Evolutionary conservation across 192 early-diverging fungal species (phyloP).

Genomic region (Coemansia sp.): DNA sequence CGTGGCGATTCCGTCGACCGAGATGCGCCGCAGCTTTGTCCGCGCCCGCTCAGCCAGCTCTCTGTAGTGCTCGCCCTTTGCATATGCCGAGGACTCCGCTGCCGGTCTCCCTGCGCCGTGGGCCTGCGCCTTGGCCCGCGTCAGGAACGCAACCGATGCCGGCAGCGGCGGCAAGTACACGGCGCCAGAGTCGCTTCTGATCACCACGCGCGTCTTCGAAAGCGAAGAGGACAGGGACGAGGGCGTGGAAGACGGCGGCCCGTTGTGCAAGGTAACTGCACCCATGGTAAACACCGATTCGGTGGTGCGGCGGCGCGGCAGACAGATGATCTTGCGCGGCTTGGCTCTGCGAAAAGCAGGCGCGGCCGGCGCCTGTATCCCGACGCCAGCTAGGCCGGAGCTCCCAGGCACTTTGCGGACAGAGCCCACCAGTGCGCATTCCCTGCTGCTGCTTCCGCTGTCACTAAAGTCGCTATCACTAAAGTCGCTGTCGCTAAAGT

Average conservation of each 20-base stretch:
- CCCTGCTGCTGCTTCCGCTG: not conserved
- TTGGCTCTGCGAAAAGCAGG: not conserved
- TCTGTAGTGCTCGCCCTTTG: slow-evolving; percentile 14
- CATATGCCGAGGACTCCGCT: not conserved
- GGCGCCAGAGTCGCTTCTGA: not conserved
- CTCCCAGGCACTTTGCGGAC: too few relatives aligned
- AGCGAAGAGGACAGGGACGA: too few relatives aligned
- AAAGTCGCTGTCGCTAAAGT: not conserved
- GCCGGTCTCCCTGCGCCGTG: not conserved
- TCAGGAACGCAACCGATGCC: not conserved
- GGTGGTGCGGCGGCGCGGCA: not conserved
- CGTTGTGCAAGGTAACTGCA: too few relatives aligned
- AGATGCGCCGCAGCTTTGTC: slow-evolving; percentile 7
- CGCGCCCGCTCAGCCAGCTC: slow-evolving; percentile 15
- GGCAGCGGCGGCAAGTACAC: not conserved
- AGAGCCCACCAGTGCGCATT: too few relatives aligned
- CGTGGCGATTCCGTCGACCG: slow-evolving; percentile 3
- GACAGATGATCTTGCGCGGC: not conserved
- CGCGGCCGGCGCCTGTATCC: too few relatives aligned
- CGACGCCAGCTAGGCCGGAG: too few relatives aligned
- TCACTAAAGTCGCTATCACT: too few relatives aligned
- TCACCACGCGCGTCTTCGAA: too few relatives aligned
- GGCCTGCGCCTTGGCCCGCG: not conserved
- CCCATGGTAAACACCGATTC: too few relatives aligned
- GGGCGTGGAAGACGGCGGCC: too few relatives aligned